A percentile compares a stretch with the other conserved stretches of the same genome.
These are phyloP conservation scores for Ascochyta koolunga DNA, from an alignment of 2,329 filamentous ascomycete genomes.

Conservation along the genomic window DNA sequence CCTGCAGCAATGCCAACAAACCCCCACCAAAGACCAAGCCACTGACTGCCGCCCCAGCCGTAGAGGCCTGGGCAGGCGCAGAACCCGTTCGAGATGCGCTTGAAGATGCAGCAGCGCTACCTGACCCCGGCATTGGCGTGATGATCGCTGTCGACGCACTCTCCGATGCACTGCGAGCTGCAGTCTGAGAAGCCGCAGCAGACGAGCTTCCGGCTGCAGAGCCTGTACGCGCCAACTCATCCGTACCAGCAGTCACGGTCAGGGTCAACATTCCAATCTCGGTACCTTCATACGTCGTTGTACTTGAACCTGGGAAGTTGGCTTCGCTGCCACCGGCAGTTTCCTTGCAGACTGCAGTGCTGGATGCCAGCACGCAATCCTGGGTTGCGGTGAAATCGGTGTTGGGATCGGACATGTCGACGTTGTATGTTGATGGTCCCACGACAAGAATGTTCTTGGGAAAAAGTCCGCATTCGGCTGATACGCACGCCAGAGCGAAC, in stretches of 20 bases:
- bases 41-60: constrained; percentile 17
- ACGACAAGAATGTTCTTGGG: constrained; percentile 24
- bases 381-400: constrained; percentile 28
- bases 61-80: constrained; percentile 4
- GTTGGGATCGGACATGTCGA: constrained; percentile 26
- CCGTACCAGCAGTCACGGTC: constrained; percentile 22
- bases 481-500: constrained; percentile 15
- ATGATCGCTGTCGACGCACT: constrained; percentile 1
- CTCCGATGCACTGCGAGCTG: neutral
- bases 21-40: constrained; percentile 12
- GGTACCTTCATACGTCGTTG: constrained; percentile 22
- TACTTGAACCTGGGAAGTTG: constrained; percentile 32
- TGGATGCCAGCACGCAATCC: constrained; percentile 23
- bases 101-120: neutral
- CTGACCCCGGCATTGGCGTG: constrained; percentile 4
- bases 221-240: constrained; percentile 14
- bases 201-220: constrained; percentile 1
- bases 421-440: constrained; percentile 26
- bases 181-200: constrained; percentile 1
- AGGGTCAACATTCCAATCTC: constrained; percentile 6
- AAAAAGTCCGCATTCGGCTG: constrained; percentile 26
- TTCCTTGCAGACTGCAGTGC: constrained; percentile 28
- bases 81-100: constrained; percentile 9
- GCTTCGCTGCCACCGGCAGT: constrained; percentile 30
- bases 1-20: constrained; percentile 18